phyloP scores from a whole-genome alignment of 352 stramenopile genomes.

The Elongisporangium prolatum region DNA sequence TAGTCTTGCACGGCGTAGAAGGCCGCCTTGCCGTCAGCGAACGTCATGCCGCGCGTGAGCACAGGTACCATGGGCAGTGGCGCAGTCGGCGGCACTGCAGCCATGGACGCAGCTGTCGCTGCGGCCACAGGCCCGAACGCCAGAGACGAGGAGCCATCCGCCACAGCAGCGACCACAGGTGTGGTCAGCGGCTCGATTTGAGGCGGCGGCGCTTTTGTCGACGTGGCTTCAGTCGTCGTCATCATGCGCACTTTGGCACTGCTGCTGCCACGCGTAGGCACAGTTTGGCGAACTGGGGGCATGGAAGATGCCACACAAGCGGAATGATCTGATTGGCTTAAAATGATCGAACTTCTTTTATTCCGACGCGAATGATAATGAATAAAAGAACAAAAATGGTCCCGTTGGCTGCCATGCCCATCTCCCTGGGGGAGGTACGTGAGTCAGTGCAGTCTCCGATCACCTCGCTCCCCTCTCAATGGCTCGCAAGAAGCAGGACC shows the following conservation, averaged over 20 bases:
- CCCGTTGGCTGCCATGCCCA: background rate
- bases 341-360: background rate
- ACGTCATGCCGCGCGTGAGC: constrained; percentile 38
- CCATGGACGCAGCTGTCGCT: background rate
- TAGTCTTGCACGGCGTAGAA: constrained; percentile 63
- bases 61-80: constrained; percentile 8
- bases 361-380: background rate
- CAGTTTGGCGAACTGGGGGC: background rate
- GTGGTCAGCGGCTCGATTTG: background rate
- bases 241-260: background rate
- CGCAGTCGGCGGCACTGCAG: background rate
- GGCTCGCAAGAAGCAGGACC: background rate
- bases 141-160: background rate
- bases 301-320: background rate
- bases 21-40: constrained; percentile 39
- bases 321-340: constrained; percentile 2
- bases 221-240: background rate
- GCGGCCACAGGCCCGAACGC: background rate
- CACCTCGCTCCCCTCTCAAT: background rate
- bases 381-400: background rate
- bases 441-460: background rate
- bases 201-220: background rate
- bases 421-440: background rate
- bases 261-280: background rate
- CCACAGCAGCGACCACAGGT: background rate